Evolutionary conservation across 805 yeast genomes (phyloP), one percentile per base, ranked within the genome.

Genomic region (Pichia thaimueangensis): DNA sequence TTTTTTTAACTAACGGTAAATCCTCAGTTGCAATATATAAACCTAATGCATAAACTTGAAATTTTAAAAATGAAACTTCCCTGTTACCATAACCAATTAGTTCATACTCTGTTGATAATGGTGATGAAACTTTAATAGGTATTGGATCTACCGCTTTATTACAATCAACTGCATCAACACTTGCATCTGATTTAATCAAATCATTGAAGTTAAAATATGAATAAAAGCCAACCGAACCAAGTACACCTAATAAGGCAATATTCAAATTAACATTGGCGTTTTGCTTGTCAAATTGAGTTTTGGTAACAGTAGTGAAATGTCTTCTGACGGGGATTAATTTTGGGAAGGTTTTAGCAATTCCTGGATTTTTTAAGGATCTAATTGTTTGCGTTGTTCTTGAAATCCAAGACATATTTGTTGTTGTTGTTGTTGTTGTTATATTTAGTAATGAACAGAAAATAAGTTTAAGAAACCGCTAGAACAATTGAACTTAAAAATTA

Each of bases 21-120:
- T 87, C 96, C 0, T 73, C 70, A 6, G 69, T 59, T 6, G 87
- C 82, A 31, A 86, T 68, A 58, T 91, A 91, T 7, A 93, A 64
- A 0, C 96, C 97, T 30, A 86, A 68, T 0, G 86, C 95, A 58
- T 91, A 91, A 1, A 93, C 96, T 53, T 80, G 86, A 67, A 93
- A 78, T 21, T 73, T 71, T 32, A 89, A 53, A 55, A 93, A 85
- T 0, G 97, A 85, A 16, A 91, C 96, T 0, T 83, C 67, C 56
- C 97, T 71, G 2, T 80, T 75, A 1, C 98, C 97, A 43, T 76
- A 72, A 0, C 96, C 97, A 3, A 93, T 54, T 25, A 89, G 60
- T 19, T 73, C 65, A 57, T 70, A 84, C 3, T 65, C 57, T 1
- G 51, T 48, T 5, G 38, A 33, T 12, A 57, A 38, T 17, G 51